Evolutionary conservation across 768 basidiomycete genomes (phyloP).

Genomic region (Lentinula detonsa): DNA sequence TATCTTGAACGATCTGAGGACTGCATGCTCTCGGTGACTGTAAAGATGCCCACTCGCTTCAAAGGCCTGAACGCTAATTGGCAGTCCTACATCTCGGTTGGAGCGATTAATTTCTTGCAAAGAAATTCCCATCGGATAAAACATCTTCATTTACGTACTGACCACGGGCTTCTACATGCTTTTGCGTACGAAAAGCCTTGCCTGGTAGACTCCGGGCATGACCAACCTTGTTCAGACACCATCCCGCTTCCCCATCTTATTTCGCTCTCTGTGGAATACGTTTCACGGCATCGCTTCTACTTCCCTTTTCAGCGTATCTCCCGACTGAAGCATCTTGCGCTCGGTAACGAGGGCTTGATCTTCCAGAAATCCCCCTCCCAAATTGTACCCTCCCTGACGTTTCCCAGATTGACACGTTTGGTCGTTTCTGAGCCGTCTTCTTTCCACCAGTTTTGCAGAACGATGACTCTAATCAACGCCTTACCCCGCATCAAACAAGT

Average conservation of each 20-base stretch:
- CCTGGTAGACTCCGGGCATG: not conserved
- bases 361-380: not conserved
- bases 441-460: not conserved
- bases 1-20: not conserved
- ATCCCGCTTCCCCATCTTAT: not conserved
- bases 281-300: conserved; percentile 1
- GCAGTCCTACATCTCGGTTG: not conserved
- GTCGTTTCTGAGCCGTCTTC: not conserved
- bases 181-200: not conserved
- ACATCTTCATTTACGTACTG: not conserved
- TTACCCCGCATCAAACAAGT: not conserved
- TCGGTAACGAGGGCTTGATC: not conserved
- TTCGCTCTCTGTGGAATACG: not conserved
- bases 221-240: not conserved
- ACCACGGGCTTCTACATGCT: not conserved
- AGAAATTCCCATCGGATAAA: not conserved
- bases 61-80: not conserved
- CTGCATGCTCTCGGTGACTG: conserved; percentile 1
- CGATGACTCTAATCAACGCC: not conserved
- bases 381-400: not conserved
- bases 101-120: not conserved
- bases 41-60: conserved; percentile 3
- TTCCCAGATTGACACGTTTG: not conserved
- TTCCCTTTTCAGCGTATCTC: not conserved
- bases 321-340: not conserved